These are phyloP conservation scores for Schwanniomyces yamadae DNA, from an alignment of 805 yeast species.

Conservation along the genomic window DNA sequence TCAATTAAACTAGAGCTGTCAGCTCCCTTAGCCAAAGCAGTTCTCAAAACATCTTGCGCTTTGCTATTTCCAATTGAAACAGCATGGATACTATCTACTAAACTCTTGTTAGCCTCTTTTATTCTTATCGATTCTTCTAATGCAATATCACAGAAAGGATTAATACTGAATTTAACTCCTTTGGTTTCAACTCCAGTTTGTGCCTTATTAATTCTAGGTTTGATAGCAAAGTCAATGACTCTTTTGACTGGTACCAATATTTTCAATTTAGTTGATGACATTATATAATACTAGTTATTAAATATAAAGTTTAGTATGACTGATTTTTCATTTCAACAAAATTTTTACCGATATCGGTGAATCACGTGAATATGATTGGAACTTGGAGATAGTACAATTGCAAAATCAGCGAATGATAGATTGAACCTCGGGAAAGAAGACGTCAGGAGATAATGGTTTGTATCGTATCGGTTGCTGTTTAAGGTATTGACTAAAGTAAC, in stretches of 20 bases:
- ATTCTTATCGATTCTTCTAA: constrained; percentile 89
- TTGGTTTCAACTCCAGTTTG: constrained; percentile 81
- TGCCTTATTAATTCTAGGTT: constrained; percentile 87
- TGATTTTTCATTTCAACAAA: background rate
- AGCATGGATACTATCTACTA: constrained; percentile 82
- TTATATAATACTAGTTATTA: background rate
- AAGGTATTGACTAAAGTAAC: too few species aligned
- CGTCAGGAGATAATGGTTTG: too few species aligned
- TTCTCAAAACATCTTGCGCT: constrained; percentile 83
- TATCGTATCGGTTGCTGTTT: too few species aligned
- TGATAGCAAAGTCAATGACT: constrained; percentile 89
- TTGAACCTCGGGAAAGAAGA: too few species aligned
- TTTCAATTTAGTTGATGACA: constrained; percentile 47
- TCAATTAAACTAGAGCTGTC: constrained; percentile 83
- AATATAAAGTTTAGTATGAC: background rate
- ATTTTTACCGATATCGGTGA: constrained; percentile 4
- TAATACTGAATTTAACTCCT: constrained; percentile 89
- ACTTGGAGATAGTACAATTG: too few species aligned
- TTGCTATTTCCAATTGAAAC: constrained; percentile 88
- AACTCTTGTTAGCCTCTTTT: constrained; percentile 59
- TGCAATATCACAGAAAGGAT: constrained; percentile 98
- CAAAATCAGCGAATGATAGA: too few species aligned
- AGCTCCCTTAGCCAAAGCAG: constrained; percentile 93
- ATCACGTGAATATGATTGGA: background rate
- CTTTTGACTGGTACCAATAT: constrained; percentile 94